These are phyloP conservation scores for Hygrophoropsis aurantiaca DNA, from an alignment of 768 basidiomycete species.

Conservation along the genomic window DNA sequence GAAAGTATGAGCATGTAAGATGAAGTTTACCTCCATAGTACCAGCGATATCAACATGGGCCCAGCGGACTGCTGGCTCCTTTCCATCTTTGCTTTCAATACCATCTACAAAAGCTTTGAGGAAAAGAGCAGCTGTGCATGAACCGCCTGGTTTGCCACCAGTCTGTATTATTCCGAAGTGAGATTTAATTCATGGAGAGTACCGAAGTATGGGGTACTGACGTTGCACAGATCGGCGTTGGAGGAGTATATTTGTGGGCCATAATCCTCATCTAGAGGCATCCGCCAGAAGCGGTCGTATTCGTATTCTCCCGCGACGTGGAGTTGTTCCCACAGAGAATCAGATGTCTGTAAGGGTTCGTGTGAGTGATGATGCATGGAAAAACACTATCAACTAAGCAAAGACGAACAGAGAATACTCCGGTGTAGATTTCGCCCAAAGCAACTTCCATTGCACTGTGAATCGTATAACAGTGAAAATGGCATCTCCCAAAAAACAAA, in stretches of 20 bases:
- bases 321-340: constrained; percentile 71
- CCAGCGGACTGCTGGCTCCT: constrained; percentile 65
- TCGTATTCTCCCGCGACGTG: constrained; percentile 69
- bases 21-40: constrained; percentile 57
- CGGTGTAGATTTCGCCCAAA: constrained; percentile 74
- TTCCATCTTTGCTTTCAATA: constrained; percentile 59
- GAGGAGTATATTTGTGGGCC: constrained; percentile 72
- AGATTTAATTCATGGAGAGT: constrained; percentile 1
- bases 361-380: not conserved
- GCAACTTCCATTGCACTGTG: constrained; percentile 68
- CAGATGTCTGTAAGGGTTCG: constrained; percentile 52
- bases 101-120: constrained; percentile 80
- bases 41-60: constrained; percentile 88
- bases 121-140: constrained; percentile 85
- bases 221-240: constrained; percentile 81
- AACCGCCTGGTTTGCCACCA: constrained; percentile 71
- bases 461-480: not conserved
- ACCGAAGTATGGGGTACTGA: not conserved
- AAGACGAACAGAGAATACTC: constrained; percentile 68
- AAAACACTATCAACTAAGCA: not conserved
- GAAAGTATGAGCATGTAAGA: not conserved
- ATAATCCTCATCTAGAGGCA: constrained; percentile 85
- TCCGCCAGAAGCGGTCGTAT: constrained; percentile 85
- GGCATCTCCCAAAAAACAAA: not conserved
- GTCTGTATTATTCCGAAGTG: constrained; percentile 42